Evolutionary conservation across 2,329 filamentous ascomycete species (phyloP), one percentile per base, ranked within the genome.

Genomic region (Alternaria incomplexa): DNA sequence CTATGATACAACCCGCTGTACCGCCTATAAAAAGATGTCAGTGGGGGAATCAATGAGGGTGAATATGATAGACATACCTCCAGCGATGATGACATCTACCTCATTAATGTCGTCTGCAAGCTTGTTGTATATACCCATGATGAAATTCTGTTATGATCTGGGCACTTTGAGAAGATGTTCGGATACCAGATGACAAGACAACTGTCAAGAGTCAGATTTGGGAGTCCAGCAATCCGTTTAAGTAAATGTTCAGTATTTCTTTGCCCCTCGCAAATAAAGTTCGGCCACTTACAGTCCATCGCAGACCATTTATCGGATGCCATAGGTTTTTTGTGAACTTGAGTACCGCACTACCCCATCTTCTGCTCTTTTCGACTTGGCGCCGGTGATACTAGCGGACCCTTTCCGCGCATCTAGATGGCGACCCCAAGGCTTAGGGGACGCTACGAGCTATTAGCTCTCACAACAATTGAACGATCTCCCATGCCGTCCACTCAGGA

Each of bases 51-150:
- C 3, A 3, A 10, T 20, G 10, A 23, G 15, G 13, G 30, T 15
- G 44, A n/a, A 40, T 13, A 30, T 12, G 36, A 25, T 25, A 3
- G n/a, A 48, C 70, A 20, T 72, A 82, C 82, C 82, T 70, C 84
- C 85, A 4, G 83, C 83, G 58, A 86, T 81, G 62, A 87, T 84
- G 50, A 87, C 80, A 61, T 87, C 85, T 17, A 86, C 83, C 64
- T 85, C 83, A 36, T 79, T 61, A 17, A 82, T 65, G 12, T 73
- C 73, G 26, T 81, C 77, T 50, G 79, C 78, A 17, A 81, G 71
- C 54, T 76, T 79, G 28, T 71, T 74, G 55, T 79, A 76, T n/a
- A 80, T 52, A 51, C 66, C 68, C 73, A 75, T 75, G 20, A 25
- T 58, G 30, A 40, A 32, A 40, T 9, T 2, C 2, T 10, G 15